phyloP scores from a whole-genome alignment of 208 protist species.

The Entamoeba invadens region DNA sequence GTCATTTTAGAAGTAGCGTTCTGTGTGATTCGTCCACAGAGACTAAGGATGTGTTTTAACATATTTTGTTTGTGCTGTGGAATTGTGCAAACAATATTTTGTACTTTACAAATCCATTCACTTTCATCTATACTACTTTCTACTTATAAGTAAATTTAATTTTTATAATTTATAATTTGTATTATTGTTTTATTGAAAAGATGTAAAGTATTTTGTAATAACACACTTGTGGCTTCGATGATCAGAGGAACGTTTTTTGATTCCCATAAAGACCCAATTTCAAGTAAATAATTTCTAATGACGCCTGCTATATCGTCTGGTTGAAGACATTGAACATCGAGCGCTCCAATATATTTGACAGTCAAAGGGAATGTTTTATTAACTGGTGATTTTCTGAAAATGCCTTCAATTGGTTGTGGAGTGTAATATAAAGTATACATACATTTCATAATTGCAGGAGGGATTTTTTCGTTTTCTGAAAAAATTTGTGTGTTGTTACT shows the following conservation, averaged over 20 bases:
- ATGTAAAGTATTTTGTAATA: not conserved
- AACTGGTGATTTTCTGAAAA: not conserved
- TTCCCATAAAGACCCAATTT: no score
- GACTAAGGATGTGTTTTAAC: not conserved
- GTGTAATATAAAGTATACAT: not conserved
- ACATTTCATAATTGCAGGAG: not conserved
- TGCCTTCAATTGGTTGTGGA: not conserved
- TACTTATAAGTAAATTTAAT: no score
- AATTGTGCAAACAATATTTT: not conserved
- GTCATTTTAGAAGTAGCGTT: not conserved
- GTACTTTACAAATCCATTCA: not conserved
- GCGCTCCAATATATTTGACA: not conserved
- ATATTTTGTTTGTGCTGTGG: not conserved
- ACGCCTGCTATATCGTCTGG: not conserved
- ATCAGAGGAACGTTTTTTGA: no score
- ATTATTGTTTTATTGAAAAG: not conserved
- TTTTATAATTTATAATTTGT: not conserved
- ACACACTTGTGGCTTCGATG: not conserved
- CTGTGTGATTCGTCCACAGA: not conserved
- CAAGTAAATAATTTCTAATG: not conserved
- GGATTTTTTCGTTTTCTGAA: not conserved
- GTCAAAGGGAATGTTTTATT: not conserved
- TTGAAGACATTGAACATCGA: not conserved
- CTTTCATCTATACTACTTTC: not conserved
- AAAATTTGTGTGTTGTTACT: not conserved